Conservation (phyloP, 176 grass and related monocot genomes). For the Lolium perenne region DNA sequence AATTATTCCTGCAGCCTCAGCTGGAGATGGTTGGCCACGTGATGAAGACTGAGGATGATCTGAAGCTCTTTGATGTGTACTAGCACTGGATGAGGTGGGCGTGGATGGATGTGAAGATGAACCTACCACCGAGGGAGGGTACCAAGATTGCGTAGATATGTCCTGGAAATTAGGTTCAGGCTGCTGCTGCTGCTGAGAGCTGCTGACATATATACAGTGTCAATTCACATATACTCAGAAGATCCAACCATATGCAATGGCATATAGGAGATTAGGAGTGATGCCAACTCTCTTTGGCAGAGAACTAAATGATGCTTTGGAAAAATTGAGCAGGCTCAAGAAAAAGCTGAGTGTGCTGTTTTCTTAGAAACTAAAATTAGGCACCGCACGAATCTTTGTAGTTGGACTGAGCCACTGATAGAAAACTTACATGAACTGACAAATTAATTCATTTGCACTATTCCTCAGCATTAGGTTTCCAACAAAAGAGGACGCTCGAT, state of each 20-base stretch:
- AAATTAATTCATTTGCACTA: conserved; percentile 15
- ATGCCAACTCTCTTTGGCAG: neutral
- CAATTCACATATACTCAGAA: conserved; percentile 3
- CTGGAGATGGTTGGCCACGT: conserved; percentile 69
- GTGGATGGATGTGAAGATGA: conserved; percentile 73
- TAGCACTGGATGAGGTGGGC: conserved; percentile 54
- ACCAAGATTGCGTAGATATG: conserved; percentile 75
- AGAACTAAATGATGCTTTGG: conserved; percentile 14
- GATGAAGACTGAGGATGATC: conserved; percentile 63
- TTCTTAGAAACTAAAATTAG: conserved; percentile 5
- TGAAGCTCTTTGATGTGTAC: conserved; percentile 63
- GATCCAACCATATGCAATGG: conserved; percentile 18
- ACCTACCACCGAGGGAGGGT: conserved; percentile 63
- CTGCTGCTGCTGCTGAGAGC: conserved; percentile 58
- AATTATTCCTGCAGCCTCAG: conserved; percentile 89
- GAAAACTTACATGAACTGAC: conserved; percentile 1
- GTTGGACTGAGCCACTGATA: neutral
- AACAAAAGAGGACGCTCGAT: neutral
- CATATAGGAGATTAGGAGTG: neutral
- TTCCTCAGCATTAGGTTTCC: neutral
- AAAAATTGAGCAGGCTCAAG: neutral
- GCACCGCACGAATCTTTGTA: neutral
- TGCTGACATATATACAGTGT: conserved; percentile 24
- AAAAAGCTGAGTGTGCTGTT: neutral
- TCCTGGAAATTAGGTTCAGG: conserved; percentile 70